Evolutionary conservation across 139 green algal species (phyloP), one percentile per base, ranked within the genome.

Genomic region (Prasinococcaceae sp.): DNA sequence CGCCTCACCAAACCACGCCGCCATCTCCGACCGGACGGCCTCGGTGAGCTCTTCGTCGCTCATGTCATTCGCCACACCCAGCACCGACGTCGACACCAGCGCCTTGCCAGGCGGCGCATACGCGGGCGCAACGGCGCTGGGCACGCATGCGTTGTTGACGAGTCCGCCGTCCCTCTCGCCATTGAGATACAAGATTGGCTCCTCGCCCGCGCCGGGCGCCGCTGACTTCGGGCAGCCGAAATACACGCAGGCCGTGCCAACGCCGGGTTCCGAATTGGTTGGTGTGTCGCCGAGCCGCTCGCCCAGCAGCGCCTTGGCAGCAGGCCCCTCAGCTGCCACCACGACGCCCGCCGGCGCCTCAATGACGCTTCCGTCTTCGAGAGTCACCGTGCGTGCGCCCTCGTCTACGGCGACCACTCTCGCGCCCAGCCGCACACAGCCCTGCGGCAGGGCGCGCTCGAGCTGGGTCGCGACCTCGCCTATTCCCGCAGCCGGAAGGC

Each of bases 101-200:
- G 78, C 56, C 74, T 90, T 65, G 1, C 89, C 89, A 6, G 71
- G 35, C 0, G 88, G 88, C 19, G 88, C 88, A 46, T 96, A 96
- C 6, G 64, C 78, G 5, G 77, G 68, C 0, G 83, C 51, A 8
- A 94, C 86, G 6, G 75, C 80, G 17, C 48, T 58, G 1, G 84
- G 84, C 66, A 94, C 94, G 77, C 86, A 95, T 41, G 74, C 78
- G 65, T 97, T 97, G 77, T 97, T 97, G 17, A 96, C 76, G 17
- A 95, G 58, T 19, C 70, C 68, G 9, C 65, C 69, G n/a, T n/a
- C n/a, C n/a, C n/a, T n/a, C 19, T 83, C 71, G 17, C 86, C 88
- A 44, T 96, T 92, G 37, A 98, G 68, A 61, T 92, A 95, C 46
- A 98, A 72, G 12, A 93, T 75, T 57, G 76, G 73, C 53, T 89